Percentiles rank a stretch among this genome's conserved stretches.
Evolutionary conservation across 352 stramenopile genomes (phyloP).

Genomic region (Pythium scleroteichum): DNA sequence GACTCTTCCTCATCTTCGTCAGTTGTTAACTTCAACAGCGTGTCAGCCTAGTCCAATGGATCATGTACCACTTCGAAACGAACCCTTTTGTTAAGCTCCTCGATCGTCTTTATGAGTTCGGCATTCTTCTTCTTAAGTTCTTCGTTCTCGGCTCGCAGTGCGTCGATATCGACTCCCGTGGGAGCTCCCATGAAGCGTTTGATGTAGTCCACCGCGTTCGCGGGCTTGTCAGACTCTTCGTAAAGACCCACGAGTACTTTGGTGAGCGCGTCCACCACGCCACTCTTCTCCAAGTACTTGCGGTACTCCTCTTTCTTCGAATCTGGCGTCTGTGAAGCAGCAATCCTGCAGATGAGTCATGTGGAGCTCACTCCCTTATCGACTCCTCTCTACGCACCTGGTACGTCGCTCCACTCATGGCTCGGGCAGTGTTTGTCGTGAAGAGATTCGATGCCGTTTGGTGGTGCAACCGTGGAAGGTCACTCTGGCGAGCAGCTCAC

Average conservation of each 20-base stretch:
- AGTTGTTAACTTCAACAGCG: constrained; percentile 46
- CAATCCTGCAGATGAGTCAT: not conserved
- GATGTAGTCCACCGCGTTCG: constrained; percentile 98
- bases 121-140: constrained; percentile 92
- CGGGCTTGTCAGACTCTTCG: constrained; percentile 94
- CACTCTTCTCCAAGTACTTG: constrained; percentile 97
- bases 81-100: constrained; percentile 91
- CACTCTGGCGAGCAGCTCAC: constrained; percentile 20
- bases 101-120: constrained; percentile 88
- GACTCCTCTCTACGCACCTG: constrained; percentile 34
- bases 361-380: too few species aligned
- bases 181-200: constrained; percentile 95
- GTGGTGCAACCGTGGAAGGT: constrained; percentile 13
- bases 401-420: constrained; percentile 59
- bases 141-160: constrained; percentile 87
- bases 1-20: constrained; percentile 69
- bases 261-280: constrained; percentile 96
- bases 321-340: constrained; percentile 89
- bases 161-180: constrained; percentile 90
- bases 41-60: constrained; percentile 2
- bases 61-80: not conserved
- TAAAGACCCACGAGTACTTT: constrained; percentile 97
- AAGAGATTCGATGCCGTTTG: not conserved
- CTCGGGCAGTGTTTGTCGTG: not conserved
- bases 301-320: constrained; percentile 99